Conservation (phyloP, 2,329 filamentous ascomycete genomes). For the Aspergillus glaucus region DNA sequence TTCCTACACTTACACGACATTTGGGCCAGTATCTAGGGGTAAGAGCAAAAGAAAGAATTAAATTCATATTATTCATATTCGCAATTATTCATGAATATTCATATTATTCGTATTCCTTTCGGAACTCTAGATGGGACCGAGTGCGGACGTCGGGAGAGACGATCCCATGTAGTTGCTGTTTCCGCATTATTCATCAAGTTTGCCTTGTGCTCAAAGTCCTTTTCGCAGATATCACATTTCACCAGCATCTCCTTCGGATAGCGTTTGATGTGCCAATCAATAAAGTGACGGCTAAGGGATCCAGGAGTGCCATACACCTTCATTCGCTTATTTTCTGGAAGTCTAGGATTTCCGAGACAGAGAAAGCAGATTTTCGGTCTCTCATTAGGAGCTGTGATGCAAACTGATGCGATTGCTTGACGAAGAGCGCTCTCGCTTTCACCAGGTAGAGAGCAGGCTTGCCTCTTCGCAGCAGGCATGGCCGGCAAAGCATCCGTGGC, state of each 20-base stretch:
- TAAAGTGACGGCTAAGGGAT: constrained; percentile 17
- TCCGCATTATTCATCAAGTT: constrained; percentile 15
- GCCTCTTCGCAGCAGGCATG: constrained; percentile 10
- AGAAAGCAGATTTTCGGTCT: constrained; percentile 18
- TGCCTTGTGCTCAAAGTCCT: constrained; percentile 10
- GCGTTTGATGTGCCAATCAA: constrained; percentile 13
- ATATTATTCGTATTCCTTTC: too few species aligned
- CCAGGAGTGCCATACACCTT: constrained; percentile 11
- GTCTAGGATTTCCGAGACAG: constrained; percentile 11
- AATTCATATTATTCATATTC: too few species aligned
- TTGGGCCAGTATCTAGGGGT: too few species aligned
- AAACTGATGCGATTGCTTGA: constrained; percentile 12
- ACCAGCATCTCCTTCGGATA: constrained; percentile 13
- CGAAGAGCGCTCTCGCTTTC: constrained; percentile 6
- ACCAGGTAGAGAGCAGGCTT: constrained; percentile 4
- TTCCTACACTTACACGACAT: too few species aligned
- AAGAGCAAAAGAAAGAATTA: too few species aligned
- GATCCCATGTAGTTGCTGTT: constrained; percentile 9
- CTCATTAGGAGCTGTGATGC: constrained; percentile 10
- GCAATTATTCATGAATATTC: too few species aligned
- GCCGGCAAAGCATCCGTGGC: constrained; percentile 4
- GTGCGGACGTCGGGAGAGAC: constrained; percentile 9
- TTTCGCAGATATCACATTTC: constrained; percentile 12
- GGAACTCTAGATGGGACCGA: constrained; percentile 7
- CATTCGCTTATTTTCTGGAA: constrained; percentile 10